Evolutionary conservation across 768 basidiomycete species (phyloP), one percentile per base, ranked within the genome.

Genomic region (Naganishia vaughanmartiniae): DNA sequence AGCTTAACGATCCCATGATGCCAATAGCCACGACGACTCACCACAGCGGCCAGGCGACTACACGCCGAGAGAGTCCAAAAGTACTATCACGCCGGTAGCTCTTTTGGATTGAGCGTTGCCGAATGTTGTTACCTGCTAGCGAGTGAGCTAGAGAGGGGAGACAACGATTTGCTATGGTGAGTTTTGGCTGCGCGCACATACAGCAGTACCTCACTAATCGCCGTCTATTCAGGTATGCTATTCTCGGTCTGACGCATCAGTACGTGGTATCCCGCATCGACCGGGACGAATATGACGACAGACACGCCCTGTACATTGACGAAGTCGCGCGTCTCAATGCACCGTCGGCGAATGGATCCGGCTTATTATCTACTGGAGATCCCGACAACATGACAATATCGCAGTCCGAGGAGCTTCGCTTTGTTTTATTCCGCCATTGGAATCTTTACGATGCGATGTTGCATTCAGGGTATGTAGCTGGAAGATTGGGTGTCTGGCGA

Each of bases 361-460:
- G 57, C 6, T 24, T 51, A 26, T 54, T 73, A 45, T 36, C 69
- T 34, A 31, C 73, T 39, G 70, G 39, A 42, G 79, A 80, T 73
- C 90, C 95, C 1, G 93, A 97, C 74, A 94, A 98, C 78, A 83
- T 85, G 70, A 87, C 89, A 34, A 87, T 99, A 73, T 87, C 91
- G 46, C 84, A 89, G 48, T 88, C 87, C 36, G 92, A 94, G 65
- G 96, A 99, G 81, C 84, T 98, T 66, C 86, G 96, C 30, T 98
- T 99, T 80, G 93, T 89, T 83, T 85, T 97, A 66, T 93, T 94
- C 79, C 86, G 95, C 69, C 96, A 98, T 83, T 99, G 96, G 96
- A 97, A 90, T 34, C 82, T 99, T 55, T 98, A 97, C 78, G 96
- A 99, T 77, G 89, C 94, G 14, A 98, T 99, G 96, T 89, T 89